Evolutionary conservation across 2,329 filamentous ascomycete genomes (phyloP).

Genomic region (Cryoendolithus antarcticus): DNA sequence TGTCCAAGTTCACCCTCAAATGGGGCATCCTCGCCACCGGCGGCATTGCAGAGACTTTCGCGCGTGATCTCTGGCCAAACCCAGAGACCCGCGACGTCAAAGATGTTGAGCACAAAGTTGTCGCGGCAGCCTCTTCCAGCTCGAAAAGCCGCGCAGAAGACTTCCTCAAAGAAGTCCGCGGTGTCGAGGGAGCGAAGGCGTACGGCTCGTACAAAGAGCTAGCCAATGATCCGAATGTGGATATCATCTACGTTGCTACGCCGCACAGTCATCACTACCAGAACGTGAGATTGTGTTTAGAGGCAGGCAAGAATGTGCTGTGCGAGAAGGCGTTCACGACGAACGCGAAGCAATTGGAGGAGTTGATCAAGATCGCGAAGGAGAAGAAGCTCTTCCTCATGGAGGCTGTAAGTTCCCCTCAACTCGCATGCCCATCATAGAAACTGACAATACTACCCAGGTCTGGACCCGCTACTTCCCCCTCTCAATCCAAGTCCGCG

Average conservation of each 20-base stretch:
- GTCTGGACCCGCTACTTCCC: slow-evolving; percentile 73
- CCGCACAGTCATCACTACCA: slow-evolving; percentile 91
- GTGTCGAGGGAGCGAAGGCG: slow-evolving; percentile 54
- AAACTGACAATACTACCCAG: slow-evolving; percentile 5
- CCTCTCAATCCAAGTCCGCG: slow-evolving; percentile 60
- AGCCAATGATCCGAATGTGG: slow-evolving; percentile 63
- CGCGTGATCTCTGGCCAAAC: slow-evolving; percentile 66
- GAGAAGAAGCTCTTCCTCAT: slow-evolving; percentile 62
- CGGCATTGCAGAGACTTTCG: slow-evolving; percentile 42
- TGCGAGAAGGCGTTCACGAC: slow-evolving; percentile 88
- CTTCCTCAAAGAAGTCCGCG: slow-evolving; percentile 60
- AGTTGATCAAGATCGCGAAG: slow-evolving; percentile 58
- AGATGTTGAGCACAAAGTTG: slow-evolving; percentile 65
- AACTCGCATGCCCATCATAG: not conserved
- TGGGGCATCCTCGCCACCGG: slow-evolving; percentile 37
- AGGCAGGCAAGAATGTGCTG: slow-evolving; percentile 75
- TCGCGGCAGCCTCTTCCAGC: slow-evolving; percentile 68
- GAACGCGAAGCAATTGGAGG: slow-evolving; percentile 62
- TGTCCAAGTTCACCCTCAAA: slow-evolving; percentile 24
- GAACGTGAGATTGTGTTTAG: slow-evolving; percentile 71
- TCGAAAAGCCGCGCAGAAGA: slow-evolving; percentile 55
- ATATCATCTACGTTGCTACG: slow-evolving; percentile 81
- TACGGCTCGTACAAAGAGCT: slow-evolving; percentile 77
- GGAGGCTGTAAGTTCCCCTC: slow-evolving; percentile 38
- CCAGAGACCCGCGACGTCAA: slow-evolving; percentile 55